Evolutionary conservation across 1,284 basidiomycete species (phyloP).

Genomic region (Thecaphora thlaspeos): DNA sequence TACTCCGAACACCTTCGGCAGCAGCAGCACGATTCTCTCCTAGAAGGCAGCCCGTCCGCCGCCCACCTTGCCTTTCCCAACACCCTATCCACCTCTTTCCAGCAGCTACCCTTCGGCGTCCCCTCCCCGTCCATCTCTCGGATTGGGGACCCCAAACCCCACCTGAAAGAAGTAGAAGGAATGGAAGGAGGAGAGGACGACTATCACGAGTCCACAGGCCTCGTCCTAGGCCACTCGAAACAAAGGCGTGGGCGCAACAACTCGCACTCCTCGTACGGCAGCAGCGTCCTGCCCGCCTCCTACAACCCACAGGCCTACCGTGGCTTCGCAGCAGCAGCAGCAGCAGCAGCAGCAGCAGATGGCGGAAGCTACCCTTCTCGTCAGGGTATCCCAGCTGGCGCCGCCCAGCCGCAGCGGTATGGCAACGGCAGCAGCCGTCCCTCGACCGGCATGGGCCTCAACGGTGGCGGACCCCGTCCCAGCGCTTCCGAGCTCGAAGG

Average conservation of each 20-base stretch:
- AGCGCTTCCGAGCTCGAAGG: constrained; percentile 15
- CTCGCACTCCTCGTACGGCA: constrained; percentile 35
- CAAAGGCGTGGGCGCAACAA: constrained; percentile 21
- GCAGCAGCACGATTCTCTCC: too few relatives aligned
- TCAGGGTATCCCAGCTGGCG: constrained; percentile 6
- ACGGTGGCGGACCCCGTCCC: too few relatives aligned
- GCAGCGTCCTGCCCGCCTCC: constrained; percentile 27
- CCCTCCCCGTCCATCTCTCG: constrained; percentile 10
- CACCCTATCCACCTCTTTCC: not conserved
- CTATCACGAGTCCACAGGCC: constrained; percentile 25
- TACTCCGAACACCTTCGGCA: not conserved
- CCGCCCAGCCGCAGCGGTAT: constrained; percentile 8
- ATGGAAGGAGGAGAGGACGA: constrained; percentile 13
- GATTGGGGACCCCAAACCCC: not conserved
- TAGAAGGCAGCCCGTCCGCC: too few relatives aligned
- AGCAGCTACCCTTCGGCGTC: not conserved
- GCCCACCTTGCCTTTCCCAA: not conserved
- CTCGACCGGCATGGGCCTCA: not conserved
- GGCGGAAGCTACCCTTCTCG: constrained; percentile 4
- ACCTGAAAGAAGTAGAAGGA: too few relatives aligned
- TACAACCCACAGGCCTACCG: constrained; percentile 1
- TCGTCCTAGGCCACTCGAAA: constrained; percentile 26
- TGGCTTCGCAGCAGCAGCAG: constrained; percentile 5
- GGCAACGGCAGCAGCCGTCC: constrained; percentile 12
- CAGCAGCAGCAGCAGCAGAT: constrained; percentile 5